phyloP scores from a whole-genome alignment of 2,329 filamentous ascomycete species.

The Stagonosporopsis cucurbitacearum region DNA sequence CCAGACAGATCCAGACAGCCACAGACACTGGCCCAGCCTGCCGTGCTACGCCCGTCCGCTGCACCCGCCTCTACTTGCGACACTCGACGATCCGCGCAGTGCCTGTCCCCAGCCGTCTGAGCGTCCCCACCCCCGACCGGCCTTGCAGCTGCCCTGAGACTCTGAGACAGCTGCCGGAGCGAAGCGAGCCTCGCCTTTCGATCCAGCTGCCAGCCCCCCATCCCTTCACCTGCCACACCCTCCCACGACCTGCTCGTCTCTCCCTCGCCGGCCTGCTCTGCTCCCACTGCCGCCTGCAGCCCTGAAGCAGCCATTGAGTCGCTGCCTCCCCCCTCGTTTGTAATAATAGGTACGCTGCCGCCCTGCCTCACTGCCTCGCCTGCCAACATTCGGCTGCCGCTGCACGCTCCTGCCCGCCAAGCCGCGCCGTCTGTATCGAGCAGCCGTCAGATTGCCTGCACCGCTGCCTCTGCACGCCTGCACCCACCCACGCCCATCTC shows the following conservation, averaged over 20 bases:
- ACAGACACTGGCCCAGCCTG: conserved; percentile 21
- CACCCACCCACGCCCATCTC: not conserved
- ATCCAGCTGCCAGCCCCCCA: conserved; percentile 39
- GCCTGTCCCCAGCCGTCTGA: conserved; percentile 27
- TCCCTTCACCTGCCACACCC: conserved; percentile 34
- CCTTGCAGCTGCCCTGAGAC: conserved; percentile 37
- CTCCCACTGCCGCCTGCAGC: conserved; percentile 1
- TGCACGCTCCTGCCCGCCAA: conserved; percentile 18
- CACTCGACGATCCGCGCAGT: conserved; percentile 25
- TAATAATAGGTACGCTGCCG: conserved; percentile 40
- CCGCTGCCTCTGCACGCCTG: not conserved
- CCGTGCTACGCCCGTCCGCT: conserved; percentile 32
- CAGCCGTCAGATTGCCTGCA: conserved; percentile 1
- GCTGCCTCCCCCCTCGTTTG: conserved; percentile 23
- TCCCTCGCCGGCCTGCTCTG: conserved; percentile 2
- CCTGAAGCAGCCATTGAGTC: conserved; percentile 12
- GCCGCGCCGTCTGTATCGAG: conserved; percentile 13
- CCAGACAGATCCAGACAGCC: too few species aligned
- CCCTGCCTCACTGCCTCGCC: not conserved
- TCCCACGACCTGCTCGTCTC: conserved; percentile 7
- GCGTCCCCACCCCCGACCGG: conserved; percentile 32
- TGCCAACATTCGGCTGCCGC: not conserved
- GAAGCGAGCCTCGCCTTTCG: conserved; percentile 41
- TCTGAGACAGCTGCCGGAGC: conserved; percentile 27
- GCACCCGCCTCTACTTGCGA: conserved; percentile 35